A percentile compares a stretch with the other conserved stretches of the same genome.
phyloP scores from a whole-genome alignment of 306 rosid species.

The Dryas octopetala region DNA sequence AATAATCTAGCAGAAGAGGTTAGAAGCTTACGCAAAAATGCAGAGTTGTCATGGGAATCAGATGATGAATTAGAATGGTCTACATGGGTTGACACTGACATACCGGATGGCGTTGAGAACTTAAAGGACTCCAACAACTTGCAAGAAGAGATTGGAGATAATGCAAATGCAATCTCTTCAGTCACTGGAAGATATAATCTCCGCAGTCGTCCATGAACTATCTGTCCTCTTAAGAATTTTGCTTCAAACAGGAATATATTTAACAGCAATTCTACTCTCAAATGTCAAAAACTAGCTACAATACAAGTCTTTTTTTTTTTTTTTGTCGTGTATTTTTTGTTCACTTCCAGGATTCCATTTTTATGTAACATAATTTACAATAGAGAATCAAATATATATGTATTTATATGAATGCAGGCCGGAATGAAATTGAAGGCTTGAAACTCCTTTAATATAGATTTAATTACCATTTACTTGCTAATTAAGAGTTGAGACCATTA shows the following conservation, averaged over 20 bases:
- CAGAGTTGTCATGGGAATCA: slow-evolving; percentile 3
- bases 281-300: no score
- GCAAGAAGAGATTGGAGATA: slow-evolving; percentile 53
- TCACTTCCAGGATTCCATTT: no score
- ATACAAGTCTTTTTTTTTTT: no score
- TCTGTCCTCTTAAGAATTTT: neutral
- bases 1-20: slow-evolving; percentile 17
- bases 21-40: neutral
- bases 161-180: slow-evolving; percentile 31
- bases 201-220: slow-evolving; percentile 26
- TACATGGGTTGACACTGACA: slow-evolving; percentile 17
- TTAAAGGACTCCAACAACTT: neutral
- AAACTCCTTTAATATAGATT: no score
- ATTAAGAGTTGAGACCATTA: neutral
- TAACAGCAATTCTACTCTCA: no score
- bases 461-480: neutral
- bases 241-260: no score
- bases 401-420: no score
- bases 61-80: slow-evolving; percentile 20
- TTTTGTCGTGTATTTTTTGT: no score
- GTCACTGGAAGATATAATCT: slow-evolving; percentile 48
- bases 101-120: slow-evolving; percentile 19
- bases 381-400: no score
- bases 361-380: no score
- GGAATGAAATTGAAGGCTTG: no score